Conservation (phyloP, 2,329 filamentous ascomycete genomes). For the Pleomassaria siparia region DNA sequence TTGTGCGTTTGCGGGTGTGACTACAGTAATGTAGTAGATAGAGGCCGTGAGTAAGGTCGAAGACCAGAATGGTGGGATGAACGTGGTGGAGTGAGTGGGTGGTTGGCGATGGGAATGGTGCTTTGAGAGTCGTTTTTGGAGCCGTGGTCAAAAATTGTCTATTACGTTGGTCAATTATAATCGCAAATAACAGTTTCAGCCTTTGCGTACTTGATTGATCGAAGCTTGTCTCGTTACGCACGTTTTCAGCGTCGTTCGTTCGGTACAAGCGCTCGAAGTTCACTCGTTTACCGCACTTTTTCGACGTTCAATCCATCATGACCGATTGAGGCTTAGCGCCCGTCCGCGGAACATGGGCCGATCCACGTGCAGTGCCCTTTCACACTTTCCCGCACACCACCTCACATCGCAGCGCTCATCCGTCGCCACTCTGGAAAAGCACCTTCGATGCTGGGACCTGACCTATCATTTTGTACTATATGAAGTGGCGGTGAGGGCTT, state of each 20-base stretch:
- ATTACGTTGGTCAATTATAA: too few relatives aligned
- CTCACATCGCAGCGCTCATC: background rate
- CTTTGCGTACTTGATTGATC: too few relatives aligned
- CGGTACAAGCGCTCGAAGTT: too few relatives aligned
- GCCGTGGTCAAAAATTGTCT: too few relatives aligned
- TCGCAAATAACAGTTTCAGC: too few relatives aligned
- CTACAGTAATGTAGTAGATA: background rate
- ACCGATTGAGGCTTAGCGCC: slow-evolving; percentile 10
- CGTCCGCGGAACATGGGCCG: slow-evolving; percentile 8
- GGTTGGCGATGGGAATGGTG: slow-evolving; percentile 1
- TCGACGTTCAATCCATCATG: slow-evolving; percentile 11
- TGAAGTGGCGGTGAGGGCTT: slow-evolving; percentile 2
- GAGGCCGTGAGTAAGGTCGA: too few relatives aligned
- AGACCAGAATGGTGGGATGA: background rate
- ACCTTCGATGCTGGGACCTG: background rate
- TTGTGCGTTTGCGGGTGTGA: slow-evolving; percentile 1
- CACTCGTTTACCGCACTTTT: too few relatives aligned
- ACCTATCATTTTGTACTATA: background rate
- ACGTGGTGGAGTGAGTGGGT: background rate
- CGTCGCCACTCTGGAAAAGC: background rate
- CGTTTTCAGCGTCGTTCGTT: slow-evolving; percentile 17
- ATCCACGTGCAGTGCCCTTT: slow-evolving; percentile 15
- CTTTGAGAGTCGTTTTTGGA: too few relatives aligned
- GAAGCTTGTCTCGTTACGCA: background rate
- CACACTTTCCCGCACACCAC: background rate